Evolutionary conservation across 495 filamentous ascomycete species (phyloP).

Genomic region (Collariella sp.): DNA sequence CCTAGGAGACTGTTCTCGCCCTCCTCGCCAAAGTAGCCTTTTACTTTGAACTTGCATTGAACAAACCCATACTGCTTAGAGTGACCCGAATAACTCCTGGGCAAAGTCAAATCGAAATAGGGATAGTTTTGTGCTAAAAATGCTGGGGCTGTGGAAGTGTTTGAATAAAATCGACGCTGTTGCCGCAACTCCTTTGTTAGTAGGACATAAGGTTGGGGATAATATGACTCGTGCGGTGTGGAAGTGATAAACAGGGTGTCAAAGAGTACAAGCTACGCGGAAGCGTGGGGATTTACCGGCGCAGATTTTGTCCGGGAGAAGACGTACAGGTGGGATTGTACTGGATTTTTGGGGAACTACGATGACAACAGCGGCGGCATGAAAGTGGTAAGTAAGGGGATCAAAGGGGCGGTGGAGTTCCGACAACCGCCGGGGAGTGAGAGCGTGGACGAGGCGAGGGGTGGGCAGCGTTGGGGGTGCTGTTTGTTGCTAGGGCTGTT

Average conservation of each 20-base stretch:
- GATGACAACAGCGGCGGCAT: no score
- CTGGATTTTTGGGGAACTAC: slow-evolving; percentile 18
- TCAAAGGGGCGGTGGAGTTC: slow-evolving; percentile 23
- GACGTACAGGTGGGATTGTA: slow-evolving; percentile 28
- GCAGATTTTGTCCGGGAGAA: slow-evolving; percentile 23
- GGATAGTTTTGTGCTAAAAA: slow-evolving; percentile 11
- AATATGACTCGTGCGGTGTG: no score
- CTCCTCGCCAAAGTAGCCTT: slow-evolving; percentile 20
- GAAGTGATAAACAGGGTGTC: slow-evolving; percentile 22
- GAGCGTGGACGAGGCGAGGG: slow-evolving; percentile 12
- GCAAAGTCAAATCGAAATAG: slow-evolving; percentile 17
- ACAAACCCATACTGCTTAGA: slow-evolving; percentile 17
- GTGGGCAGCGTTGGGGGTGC: slow-evolving; percentile 19
- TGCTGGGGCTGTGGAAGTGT: neutral
- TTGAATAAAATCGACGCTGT: slow-evolving; percentile 9
- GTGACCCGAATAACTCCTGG: slow-evolving; percentile 16
- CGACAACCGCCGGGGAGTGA: slow-evolving; percentile 23
- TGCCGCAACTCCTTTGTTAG: neutral
- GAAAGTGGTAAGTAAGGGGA: neutral
- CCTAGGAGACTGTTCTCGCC: no score
- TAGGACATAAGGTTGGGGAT: no score
- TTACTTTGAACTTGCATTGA: slow-evolving; percentile 24
- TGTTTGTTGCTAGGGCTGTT: slow-evolving; percentile 22
- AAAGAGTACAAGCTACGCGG: slow-evolving; percentile 9
- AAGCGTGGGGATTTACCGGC: slow-evolving; percentile 14